Evolutionary conservation across 169 alveolate genomes (phyloP), one percentile per base, ranked within the genome.

Genomic region (Theileria parva): DNA sequence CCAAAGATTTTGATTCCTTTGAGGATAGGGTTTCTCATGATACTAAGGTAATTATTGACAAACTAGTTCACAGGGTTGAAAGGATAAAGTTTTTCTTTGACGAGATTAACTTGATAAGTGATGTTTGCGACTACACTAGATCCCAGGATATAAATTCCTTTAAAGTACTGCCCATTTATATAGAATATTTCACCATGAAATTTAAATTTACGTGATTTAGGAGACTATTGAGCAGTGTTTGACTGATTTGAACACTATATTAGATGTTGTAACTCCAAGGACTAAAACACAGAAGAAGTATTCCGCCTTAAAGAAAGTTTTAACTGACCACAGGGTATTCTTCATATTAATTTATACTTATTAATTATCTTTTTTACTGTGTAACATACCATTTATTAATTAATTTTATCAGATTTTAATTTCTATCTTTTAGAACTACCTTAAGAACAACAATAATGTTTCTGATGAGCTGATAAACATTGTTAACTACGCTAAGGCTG

Each of bases 181-280:
- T 27, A 67, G 34, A 28, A 28, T 11, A 32, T 67, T 28, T 60
- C 34, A 60, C 12, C 12, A 13, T 78, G 23, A 12, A 37, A 59
- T 63, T 32, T 55, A 28, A 63, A 63, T 21, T 28, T n/a, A n/a
- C 21, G 17, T 30, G 74, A 39, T 81, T 48, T 23, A 59, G 61
- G 73, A 73, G 7, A 57, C 30, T 17, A 81, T 81, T 5, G 75
- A 51, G 15, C 23, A 39, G 7, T 69, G 80, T 11, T 60, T 81
- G n/a, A 39, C 53, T 13, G 55, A 53, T 9, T 34, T 81, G 57
- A 23, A 25, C 23, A 53, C n/a, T 21, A 28, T 81, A 34, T 39
- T 81, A 17, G 65, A 66, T 8, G 51, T 65, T 17, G 83, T 84
- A 1, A 71, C 88, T n/a, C 37, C 88, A 11, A 57, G 66, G 15